Base-by-base conservation (phyloP, 495 filamentous ascomycete species). In the Zalerion maritima region DNA sequence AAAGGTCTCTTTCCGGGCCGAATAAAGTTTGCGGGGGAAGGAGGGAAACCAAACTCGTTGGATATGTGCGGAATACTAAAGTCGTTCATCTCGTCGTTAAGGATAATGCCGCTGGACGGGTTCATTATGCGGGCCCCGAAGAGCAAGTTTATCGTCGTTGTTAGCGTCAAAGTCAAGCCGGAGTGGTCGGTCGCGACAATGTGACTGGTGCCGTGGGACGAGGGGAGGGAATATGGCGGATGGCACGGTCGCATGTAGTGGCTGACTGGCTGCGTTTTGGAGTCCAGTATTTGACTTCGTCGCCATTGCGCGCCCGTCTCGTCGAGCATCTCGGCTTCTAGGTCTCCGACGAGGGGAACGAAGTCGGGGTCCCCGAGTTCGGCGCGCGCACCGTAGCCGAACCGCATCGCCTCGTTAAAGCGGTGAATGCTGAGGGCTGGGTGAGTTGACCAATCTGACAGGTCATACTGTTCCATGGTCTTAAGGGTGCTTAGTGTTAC, bases 71-170 rank as follows among this genome's bases (percentile, higher is more conserved):
- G 84, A 29, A 85, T 79, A n/a, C 70, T 77, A 58, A 87, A 86
- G 67, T 79, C 81, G 46, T 93, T 80, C 85, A 93, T 93, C 46
- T 93, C 81, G 45, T 93, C 73, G 49, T 94, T 94, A 73, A 87
- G 79, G 26, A 92, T 80, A 28, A 94, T 69, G 8, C 68, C 69
- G 0, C 82, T 89, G 41, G 84, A 73, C 0, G 83, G 82, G 1
- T 84, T 74, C 55, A 92, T 71, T 20, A 93, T 38, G 16, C 69
- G 55, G 24, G 69, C 73, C 11, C 86, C 86, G 32, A 93, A 94
- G 0, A 85, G 60, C 1, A 87, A 58, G 52, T 94, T 94, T 35
- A 94, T 61, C 0, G 86, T 93, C 1, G 77, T 78, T 2, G 81
- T 91, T 1, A 75, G 60, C 3, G 75, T 74, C 14, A 89, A 62